Base-by-base conservation (phyloP, 2,329 filamentous ascomycete genomes). In the Neopestalotiopsis sp. region DNA sequence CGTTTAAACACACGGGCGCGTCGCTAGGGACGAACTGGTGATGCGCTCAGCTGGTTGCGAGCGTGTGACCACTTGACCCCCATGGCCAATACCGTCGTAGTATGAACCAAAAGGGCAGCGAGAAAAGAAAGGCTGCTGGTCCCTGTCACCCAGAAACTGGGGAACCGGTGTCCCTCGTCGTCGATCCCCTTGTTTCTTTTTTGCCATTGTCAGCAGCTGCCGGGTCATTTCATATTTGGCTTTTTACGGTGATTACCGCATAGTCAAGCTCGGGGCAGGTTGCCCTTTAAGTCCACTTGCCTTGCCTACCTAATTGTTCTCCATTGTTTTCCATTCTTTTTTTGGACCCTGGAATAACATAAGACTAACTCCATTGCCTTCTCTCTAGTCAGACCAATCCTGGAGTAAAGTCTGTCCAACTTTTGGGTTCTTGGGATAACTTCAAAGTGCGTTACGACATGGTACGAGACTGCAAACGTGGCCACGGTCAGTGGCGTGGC, bases 351-450 rank as follows among this genome's bases (percentile, higher is more conserved):
- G 49, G 53, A 28, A 45, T 7, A n/a, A 61, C 65, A 67, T 67
- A 67, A 61, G 34, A 53, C 65, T 78, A 68, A 79, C 73, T 59
- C 68, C 68, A 14, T 69, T 61, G 69, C 74, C 30, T 28, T 28
- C 24, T 56, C 32, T 67, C 42, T 78, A 91, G 89, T 76, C 85
- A 88, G 81, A 90, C 89, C 67, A 79, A 87, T 73, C 86, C 87
- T 72, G 86, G 88, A 65, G 86, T 90, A 71, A 86, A 87, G 71
- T 91, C 91, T 59, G 93, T 98, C 73, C 90, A 93, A 77, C 87
- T 98, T 61, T 86, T 96, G 74, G 95, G 95, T 71, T 97, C 94
- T 72, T 98, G 95, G 95, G 95, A 98, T 83, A 97, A 97, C 83
- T 98, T 98, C 82, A 85, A 87, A 70, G 90, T 88, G 76, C 85